phyloP scores from a whole-genome alignment of 1,139 yeast genomes.

The Blastobotrys petasosporus region DNA sequence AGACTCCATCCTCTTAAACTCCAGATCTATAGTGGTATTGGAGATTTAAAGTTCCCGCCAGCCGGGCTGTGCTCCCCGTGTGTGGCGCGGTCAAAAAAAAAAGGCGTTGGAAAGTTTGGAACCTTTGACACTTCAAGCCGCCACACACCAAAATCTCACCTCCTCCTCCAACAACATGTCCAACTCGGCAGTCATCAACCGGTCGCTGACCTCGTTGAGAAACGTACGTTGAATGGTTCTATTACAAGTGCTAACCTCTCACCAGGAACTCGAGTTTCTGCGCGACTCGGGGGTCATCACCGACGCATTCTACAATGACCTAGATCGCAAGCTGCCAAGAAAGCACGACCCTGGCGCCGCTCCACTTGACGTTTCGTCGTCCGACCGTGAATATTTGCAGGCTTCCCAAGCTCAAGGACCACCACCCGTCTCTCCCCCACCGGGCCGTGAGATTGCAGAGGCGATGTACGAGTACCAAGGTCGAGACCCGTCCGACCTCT shows the following conservation, averaged over 20 bases:
- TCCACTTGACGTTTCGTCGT: conserved; percentile 36
- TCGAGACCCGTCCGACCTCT: conserved; percentile 69
- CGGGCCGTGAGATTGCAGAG: conserved; percentile 42
- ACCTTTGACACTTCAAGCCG: too few relatives aligned
- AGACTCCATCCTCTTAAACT: too few relatives aligned
- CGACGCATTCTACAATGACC: conserved; percentile 48
- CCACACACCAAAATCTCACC: background rate
- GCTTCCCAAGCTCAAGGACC: conserved; percentile 8
- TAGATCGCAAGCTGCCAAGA: conserved; percentile 51
- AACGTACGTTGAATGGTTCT: conserved; percentile 43
- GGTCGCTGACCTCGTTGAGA: conserved; percentile 68
- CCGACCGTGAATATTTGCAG: conserved; percentile 5
- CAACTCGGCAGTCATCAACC: conserved; percentile 54
- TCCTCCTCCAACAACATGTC: conserved; percentile 33
- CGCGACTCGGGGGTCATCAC: conserved; percentile 71
- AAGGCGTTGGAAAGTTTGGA: too few relatives aligned
- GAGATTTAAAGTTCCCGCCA: too few relatives aligned
- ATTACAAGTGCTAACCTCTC: conserved; percentile 2
- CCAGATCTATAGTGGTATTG: too few relatives aligned
- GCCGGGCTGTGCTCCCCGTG: too few relatives aligned
- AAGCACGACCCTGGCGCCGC: conserved; percentile 51
- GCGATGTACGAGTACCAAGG: conserved; percentile 68
- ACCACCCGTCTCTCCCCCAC: conserved; percentile 21
- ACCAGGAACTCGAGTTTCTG: conserved; percentile 67
- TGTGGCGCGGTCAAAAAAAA: too few relatives aligned